Evolutionary conservation across 129 eudicot species (phyloP).

Genomic region (Rutidosis leptorrhynchoides): DNA sequence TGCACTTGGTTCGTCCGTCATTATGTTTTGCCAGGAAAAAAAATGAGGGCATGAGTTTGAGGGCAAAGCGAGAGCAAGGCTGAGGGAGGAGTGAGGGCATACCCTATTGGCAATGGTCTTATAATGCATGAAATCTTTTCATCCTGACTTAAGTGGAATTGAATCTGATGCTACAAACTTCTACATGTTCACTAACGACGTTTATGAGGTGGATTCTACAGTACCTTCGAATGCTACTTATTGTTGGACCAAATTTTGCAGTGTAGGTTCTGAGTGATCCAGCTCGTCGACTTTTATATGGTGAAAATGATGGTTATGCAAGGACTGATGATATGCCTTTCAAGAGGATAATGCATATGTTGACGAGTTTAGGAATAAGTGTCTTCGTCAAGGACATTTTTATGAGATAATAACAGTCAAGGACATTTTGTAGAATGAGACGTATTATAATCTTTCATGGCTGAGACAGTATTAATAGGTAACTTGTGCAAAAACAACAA

Average conservation of each 20-base stretch:
- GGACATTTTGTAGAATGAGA: slow-evolving; percentile 1
- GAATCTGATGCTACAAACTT: slow-evolving; percentile 81
- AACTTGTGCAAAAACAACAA: neutral
- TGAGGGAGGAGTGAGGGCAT: too few species aligned
- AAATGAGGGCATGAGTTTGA: too few species aligned
- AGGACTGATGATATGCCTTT: too few species aligned
- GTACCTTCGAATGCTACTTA: slow-evolving; percentile 18
- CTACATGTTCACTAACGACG: slow-evolving; percentile 90
- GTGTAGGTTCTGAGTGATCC: slow-evolving; percentile 94
- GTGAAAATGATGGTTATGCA: too few species aligned
- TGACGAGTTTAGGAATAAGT: neutral
- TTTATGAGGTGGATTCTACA: too few species aligned
- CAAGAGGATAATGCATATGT: too few species aligned
- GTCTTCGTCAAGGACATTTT: slow-evolving; percentile 25
- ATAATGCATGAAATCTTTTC: slow-evolving; percentile 96
- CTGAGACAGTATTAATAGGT: neutral
- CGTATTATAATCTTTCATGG: neutral
- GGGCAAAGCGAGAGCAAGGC: too few species aligned
- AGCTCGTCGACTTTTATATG: slow-evolving; percentile 78
- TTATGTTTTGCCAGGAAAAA: too few species aligned
- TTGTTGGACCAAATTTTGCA: slow-evolving; percentile 16
- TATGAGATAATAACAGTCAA: neutral
- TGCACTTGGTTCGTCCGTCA: too few species aligned
- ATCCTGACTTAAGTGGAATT: slow-evolving; percentile 95
- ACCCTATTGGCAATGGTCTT: too few species aligned